phyloP scores from a whole-genome alignment of 2,329 filamentous ascomycete genomes.

The Domatiomyces catenatus region DNA sequence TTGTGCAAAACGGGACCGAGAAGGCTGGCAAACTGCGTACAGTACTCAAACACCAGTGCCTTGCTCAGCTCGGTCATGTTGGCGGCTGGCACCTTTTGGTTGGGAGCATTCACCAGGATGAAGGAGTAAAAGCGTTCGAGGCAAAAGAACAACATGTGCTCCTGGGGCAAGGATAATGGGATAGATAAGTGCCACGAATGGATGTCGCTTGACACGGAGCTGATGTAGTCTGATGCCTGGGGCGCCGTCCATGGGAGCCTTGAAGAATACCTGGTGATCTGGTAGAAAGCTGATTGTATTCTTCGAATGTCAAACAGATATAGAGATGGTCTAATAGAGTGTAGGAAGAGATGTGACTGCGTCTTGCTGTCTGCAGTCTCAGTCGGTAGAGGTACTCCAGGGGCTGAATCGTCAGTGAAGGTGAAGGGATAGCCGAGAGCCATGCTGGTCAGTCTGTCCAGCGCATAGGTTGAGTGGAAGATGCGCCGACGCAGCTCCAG shows the following conservation, averaged over 20 bases:
- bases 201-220: constrained; percentile 42
- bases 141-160: constrained; percentile 63
- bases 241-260: constrained; percentile 55
- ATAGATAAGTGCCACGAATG: constrained; percentile 64
- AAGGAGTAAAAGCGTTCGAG: constrained; percentile 83
- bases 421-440: constrained; percentile 78
- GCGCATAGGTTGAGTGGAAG: constrained; percentile 78
- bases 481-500: constrained; percentile 67
- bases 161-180: constrained; percentile 46
- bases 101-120: constrained; percentile 75
- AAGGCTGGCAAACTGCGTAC: constrained; percentile 63
- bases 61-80: constrained; percentile 62
- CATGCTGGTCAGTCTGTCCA: constrained; percentile 81
- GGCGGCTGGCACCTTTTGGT: constrained; percentile 46
- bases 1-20: constrained; percentile 53
- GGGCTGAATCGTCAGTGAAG: constrained; percentile 72
- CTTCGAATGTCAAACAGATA: constrained; percentile 71
- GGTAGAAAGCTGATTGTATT: constrained; percentile 79
- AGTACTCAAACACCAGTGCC: constrained; percentile 70
- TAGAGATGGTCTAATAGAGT: constrained; percentile 53
- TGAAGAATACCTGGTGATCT: constrained; percentile 48
- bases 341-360: constrained; percentile 31
- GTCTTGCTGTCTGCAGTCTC: constrained; percentile 22
- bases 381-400: constrained; percentile 59
- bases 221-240: constrained; percentile 41